phyloP scores from a whole-genome alignment of 768 basidiomycete species.

The Megacollybia marginata region DNA sequence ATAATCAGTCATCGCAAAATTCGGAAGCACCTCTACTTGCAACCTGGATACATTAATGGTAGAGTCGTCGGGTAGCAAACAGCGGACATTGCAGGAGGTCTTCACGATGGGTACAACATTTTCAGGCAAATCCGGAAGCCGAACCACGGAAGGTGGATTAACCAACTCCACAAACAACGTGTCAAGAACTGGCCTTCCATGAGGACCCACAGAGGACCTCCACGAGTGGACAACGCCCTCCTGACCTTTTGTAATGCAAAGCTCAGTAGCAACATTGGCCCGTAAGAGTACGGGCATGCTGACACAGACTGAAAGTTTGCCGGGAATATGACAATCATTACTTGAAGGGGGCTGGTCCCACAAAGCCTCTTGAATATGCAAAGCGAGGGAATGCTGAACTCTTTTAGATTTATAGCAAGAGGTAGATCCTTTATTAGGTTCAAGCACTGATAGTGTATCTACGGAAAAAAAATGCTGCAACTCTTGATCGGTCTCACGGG shows the following conservation, averaged over 20 bases:
- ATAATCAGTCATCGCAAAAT: no score
- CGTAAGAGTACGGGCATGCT: conserved; percentile 9
- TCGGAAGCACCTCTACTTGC: conserved; percentile 27
- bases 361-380: conserved; percentile 1
- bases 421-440: background rate
- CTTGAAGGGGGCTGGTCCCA: conserved; percentile 9
- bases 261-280: conserved; percentile 8
- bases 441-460: background rate
- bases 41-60: conserved; percentile 4
- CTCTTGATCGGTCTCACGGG: conserved; percentile 9
- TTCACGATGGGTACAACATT: conserved; percentile 13
- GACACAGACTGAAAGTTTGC: conserved; percentile 9
- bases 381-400: background rate
- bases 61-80: conserved; percentile 10
- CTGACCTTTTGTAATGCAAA: no score
- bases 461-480: conserved; percentile 7
- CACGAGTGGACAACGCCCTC: conserved; percentile 7
- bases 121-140: conserved; percentile 4
- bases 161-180: conserved; percentile 8
- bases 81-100: conserved; percentile 1
- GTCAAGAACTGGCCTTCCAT: conserved; percentile 1
- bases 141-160: background rate
- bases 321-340: conserved; percentile 5
- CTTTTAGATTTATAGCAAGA: background rate
- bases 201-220: background rate